Percentiles rank a stretch among this genome's conserved stretches.
Evolutionary conservation across 176 grass and related monocot genomes (phyloP).

Genomic region (Rhipidocladum racemiflorum): DNA sequence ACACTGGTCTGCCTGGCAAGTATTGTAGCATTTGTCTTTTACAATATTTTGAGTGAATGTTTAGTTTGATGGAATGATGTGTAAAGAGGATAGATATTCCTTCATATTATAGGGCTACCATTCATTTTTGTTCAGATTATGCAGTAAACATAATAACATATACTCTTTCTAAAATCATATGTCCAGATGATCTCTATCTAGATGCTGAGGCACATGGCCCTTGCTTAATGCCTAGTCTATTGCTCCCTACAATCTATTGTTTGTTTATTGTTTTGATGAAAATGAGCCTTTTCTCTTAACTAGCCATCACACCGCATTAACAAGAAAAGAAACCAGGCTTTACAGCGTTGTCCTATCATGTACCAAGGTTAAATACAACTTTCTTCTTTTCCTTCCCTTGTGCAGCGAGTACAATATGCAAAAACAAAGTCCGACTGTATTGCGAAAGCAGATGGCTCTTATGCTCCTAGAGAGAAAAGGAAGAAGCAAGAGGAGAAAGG

Average conservation of each 20-base stretch:
- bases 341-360: background rate
- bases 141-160: background rate
- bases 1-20: background rate
- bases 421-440: constrained; percentile 93
- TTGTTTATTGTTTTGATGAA: background rate
- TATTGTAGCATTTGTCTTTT: background rate
- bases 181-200: constrained; percentile 8
- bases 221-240: background rate
- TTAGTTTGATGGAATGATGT: background rate
- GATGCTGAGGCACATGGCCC: background rate
- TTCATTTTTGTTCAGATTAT: background rate
- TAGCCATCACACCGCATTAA: too few species aligned
- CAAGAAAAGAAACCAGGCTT: background rate
- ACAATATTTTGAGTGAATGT: background rate
- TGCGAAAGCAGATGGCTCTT: constrained; percentile 86
- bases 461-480: constrained; percentile 81
- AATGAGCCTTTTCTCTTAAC: background rate
- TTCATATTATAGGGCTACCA: background rate
- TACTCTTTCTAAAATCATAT: background rate
- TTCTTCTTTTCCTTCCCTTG: constrained; percentile 14
- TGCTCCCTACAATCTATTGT: constrained; percentile 3
- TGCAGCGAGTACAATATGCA: constrained; percentile 85
- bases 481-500: constrained; percentile 99
- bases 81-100: background rate
- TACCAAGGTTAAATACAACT: background rate